Percentiles rank a stretch among this genome's conserved stretches.
phyloP scores from a whole-genome alignment of 805 yeast species.

The Cyberlindnera bimundalis region DNA sequence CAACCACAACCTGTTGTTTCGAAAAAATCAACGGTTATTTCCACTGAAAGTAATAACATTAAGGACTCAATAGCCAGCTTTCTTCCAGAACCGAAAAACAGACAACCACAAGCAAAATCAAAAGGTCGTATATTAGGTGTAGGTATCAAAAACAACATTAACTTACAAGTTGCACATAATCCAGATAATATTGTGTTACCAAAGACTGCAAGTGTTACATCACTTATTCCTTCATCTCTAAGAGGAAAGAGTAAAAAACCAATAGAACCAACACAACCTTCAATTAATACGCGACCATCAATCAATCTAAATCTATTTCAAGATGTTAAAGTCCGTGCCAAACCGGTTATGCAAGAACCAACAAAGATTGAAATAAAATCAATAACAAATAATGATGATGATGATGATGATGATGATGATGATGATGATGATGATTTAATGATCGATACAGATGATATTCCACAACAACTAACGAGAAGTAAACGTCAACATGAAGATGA shows the following conservation, averaged over 20 bases:
- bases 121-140: conserved; percentile 17
- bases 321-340: conserved; percentile 2
- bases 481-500: conserved; percentile 8
- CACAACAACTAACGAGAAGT: background rate
- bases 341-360: background rate
- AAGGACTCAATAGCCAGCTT: conserved; percentile 23
- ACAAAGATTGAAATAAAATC: conserved; percentile 4
- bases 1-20: background rate
- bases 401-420: conserved; percentile 4
- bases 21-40: no score
- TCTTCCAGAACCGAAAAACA: conserved; percentile 25
- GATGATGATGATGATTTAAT: background rate
- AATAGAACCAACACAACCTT: background rate
- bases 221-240: conserved; percentile 23
- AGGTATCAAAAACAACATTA: conserved; percentile 17
- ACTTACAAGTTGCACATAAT: conserved; percentile 14
- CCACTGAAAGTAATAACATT: background rate
- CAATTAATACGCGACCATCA: no score
- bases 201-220: conserved; percentile 16
- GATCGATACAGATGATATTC: background rate
- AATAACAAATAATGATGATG: conserved; percentile 1
- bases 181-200: conserved; percentile 21
- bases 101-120: conserved; percentile 6
- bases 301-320: background rate
- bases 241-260: conserved; percentile 11